phyloP scores from a whole-genome alignment of 2,329 filamentous ascomycete genomes.

The Septoria petroselini region DNA sequence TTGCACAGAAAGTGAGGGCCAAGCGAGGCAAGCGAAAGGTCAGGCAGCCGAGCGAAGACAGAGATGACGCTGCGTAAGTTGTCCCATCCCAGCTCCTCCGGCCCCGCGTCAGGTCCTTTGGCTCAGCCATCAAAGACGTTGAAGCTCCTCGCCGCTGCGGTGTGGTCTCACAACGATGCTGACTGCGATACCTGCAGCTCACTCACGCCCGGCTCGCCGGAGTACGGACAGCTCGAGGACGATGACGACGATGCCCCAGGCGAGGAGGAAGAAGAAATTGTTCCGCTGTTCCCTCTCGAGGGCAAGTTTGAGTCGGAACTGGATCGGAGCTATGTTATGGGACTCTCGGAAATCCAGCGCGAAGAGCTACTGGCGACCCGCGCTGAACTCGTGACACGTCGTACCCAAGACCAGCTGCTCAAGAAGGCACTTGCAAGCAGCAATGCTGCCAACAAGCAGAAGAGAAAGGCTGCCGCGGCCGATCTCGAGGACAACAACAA shows the following conservation, averaged over 20 bases:
- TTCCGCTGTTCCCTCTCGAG: slow-evolving; percentile 77
- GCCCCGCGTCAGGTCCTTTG: background rate
- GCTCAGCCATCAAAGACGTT: background rate
- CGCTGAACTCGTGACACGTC: slow-evolving; percentile 74
- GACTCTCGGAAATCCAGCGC: slow-evolving; percentile 83
- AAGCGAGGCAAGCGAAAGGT: slow-evolving; percentile 45
- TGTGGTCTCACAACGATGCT: slow-evolving; percentile 3
- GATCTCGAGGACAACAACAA: slow-evolving; percentile 76
- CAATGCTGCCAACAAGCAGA: slow-evolving; percentile 58
- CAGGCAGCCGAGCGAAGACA: slow-evolving; percentile 62
- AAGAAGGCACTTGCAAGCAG: slow-evolving; percentile 63
- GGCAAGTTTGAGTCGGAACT: slow-evolving; percentile 67
- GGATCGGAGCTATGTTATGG: slow-evolving; percentile 64
- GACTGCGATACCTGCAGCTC: slow-evolving; percentile 24
- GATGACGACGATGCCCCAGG: slow-evolving; percentile 48
- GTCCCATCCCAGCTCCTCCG: background rate
- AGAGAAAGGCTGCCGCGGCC: slow-evolving; percentile 73
- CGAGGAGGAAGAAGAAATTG: slow-evolving; percentile 46
- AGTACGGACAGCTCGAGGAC: slow-evolving; percentile 86
- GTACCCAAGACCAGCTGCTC: slow-evolving; percentile 77
- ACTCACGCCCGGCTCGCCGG: slow-evolving; percentile 54
- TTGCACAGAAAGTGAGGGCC: slow-evolving; percentile 48
- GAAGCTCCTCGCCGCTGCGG: slow-evolving; percentile 13
- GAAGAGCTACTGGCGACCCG: slow-evolving; percentile 88
- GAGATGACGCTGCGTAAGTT: slow-evolving; percentile 73